These are phyloP conservation scores for Triangularia setosa DNA, from an alignment of 2,329 filamentous ascomycete species.

Conservation along the genomic window DNA sequence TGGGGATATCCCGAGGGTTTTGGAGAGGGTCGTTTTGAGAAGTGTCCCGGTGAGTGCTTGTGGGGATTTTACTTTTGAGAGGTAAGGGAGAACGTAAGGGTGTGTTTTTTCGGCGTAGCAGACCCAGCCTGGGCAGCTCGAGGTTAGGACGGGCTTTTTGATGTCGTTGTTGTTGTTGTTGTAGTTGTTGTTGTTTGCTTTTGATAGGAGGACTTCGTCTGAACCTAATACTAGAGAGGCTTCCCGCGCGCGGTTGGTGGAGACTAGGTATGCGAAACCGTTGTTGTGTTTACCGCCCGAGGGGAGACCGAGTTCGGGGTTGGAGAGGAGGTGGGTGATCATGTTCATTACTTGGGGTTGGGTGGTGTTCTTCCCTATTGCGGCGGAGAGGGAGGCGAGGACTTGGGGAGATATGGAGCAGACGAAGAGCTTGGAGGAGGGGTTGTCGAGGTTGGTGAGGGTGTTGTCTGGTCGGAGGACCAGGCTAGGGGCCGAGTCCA, in stretches of 20 bases:
- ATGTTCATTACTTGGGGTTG: slow-evolving; percentile 73
- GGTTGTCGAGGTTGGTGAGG: slow-evolving; percentile 52
- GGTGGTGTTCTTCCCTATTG: slow-evolving; percentile 67
- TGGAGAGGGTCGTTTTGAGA: slow-evolving; percentile 79
- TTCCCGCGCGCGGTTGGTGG: slow-evolving; percentile 81
- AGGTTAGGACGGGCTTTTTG: slow-evolving; percentile 68
- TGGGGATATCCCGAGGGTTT: slow-evolving; percentile 65
- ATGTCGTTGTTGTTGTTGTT: slow-evolving; percentile 20
- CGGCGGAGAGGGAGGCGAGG: slow-evolving; percentile 82
- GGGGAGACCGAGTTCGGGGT: slow-evolving; percentile 60
- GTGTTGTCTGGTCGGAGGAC: slow-evolving; percentile 33
- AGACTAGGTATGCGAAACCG: slow-evolving; percentile 82
- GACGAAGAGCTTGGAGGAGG: slow-evolving; percentile 74
- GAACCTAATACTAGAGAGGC: slow-evolving; percentile 77
- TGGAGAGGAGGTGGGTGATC: slow-evolving; percentile 75
- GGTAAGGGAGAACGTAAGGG: slow-evolving; percentile 83
- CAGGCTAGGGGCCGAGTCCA: slow-evolving; percentile 63
- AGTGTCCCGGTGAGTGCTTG: slow-evolving; percentile 89
- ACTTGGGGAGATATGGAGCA: slow-evolving; percentile 92
- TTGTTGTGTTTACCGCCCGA: slow-evolving; percentile 68
- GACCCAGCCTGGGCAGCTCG: slow-evolving; percentile 95
- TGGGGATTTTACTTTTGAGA: slow-evolving; percentile 88
- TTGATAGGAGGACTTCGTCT: slow-evolving; percentile 63
- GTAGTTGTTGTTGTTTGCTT: too few relatives aligned
- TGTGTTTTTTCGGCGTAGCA: slow-evolving; percentile 99